phyloP scores from a whole-genome alignment of 768 basidiomycete genomes.

The Psilocybe cubensis region DNA sequence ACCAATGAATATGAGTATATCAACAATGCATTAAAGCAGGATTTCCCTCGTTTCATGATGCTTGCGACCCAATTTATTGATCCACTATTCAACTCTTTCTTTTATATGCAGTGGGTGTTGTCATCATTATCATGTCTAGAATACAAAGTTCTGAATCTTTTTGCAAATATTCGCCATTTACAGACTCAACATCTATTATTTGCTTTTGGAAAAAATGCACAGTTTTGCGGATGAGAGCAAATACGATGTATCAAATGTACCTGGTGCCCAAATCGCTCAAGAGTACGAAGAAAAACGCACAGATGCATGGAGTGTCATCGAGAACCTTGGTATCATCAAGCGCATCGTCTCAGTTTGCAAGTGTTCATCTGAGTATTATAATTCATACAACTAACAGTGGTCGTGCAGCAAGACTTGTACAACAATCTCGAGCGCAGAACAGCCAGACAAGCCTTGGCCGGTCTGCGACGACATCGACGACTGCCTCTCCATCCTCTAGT shows the following conservation, averaged over 20 bases:
- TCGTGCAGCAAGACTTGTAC: slow-evolving; percentile 66
- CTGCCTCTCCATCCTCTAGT: slow-evolving; percentile 37
- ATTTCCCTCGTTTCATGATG: slow-evolving; percentile 91
- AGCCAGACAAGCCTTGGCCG: slow-evolving; percentile 30
- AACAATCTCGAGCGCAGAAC: slow-evolving; percentile 45
- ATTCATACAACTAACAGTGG: not conserved
- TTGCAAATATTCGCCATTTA: not conserved
- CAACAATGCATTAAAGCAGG: slow-evolving; percentile 87
- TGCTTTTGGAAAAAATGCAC: slow-evolving; percentile 93
- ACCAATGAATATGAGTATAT: slow-evolving; percentile 94
- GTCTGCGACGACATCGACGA: slow-evolving; percentile 35
- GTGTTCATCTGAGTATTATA: slow-evolving; percentile 28
- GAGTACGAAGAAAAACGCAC: slow-evolving; percentile 85
- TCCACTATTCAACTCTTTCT: slow-evolving; percentile 98
- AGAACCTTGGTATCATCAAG: slow-evolving; percentile 81
- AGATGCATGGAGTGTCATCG: slow-evolving; percentile 79
- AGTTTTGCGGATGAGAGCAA: slow-evolving; percentile 80
- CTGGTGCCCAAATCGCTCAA: slow-evolving; percentile 69
- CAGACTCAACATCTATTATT: slow-evolving; percentile 92
- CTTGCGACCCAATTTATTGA: slow-evolving; percentile 91
- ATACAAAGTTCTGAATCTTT: not conserved
- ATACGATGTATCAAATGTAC: slow-evolving; percentile 69
- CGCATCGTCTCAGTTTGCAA: slow-evolving; percentile 84
- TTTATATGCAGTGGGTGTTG: slow-evolving; percentile 93
- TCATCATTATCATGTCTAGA: slow-evolving; percentile 2